Evolutionary conservation across 139 green algal species (phyloP).

Genomic region (Chlorella sp.): DNA sequence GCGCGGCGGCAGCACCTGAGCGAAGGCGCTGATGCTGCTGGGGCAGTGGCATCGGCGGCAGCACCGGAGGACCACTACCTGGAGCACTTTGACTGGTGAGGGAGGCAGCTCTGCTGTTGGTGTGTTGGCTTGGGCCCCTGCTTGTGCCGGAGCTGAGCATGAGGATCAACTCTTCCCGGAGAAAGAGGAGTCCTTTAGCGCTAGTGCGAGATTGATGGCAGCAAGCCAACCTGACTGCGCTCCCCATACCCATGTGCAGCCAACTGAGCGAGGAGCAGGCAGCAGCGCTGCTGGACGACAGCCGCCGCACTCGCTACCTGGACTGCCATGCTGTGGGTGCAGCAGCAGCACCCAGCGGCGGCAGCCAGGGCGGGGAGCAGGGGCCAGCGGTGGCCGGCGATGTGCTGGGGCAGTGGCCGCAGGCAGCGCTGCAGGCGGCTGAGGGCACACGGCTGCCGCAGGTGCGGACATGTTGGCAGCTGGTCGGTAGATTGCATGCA

Average conservation of each 20-base stretch:
- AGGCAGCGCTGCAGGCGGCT: slow-evolving; percentile 18
- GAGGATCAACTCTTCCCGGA: no score
- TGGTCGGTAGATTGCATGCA: no score
- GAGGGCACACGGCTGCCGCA: slow-evolving; percentile 18
- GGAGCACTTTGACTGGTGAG: slow-evolving; percentile 29
- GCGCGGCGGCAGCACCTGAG: neutral
- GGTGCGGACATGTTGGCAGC: neutral
- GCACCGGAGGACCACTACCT: slow-evolving; percentile 24
- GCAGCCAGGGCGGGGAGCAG: slow-evolving; percentile 27
- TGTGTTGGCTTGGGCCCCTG: neutral
- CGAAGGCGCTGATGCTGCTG: neutral
- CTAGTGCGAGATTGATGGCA: no score
- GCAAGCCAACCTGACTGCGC: neutral
- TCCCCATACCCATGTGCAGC: neutral
- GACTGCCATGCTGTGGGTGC: neutral
- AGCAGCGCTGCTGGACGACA: slow-evolving; percentile 1
- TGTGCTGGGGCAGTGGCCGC: slow-evolving; percentile 13
- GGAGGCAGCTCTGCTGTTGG: neutral
- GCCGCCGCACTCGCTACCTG: slow-evolving; percentile 12
- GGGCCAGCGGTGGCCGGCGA: slow-evolving; percentile 15
- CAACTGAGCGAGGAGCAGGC: slow-evolving; percentile 11
- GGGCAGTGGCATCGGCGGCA: neutral
- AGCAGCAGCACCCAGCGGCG: neutral
- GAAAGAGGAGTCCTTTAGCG: no score
- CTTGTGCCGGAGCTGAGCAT: neutral